These are phyloP conservation scores for Colletotrichum sp. DNA, from an alignment of 2,329 filamentous ascomycete species.

Conservation along the genomic window DNA sequence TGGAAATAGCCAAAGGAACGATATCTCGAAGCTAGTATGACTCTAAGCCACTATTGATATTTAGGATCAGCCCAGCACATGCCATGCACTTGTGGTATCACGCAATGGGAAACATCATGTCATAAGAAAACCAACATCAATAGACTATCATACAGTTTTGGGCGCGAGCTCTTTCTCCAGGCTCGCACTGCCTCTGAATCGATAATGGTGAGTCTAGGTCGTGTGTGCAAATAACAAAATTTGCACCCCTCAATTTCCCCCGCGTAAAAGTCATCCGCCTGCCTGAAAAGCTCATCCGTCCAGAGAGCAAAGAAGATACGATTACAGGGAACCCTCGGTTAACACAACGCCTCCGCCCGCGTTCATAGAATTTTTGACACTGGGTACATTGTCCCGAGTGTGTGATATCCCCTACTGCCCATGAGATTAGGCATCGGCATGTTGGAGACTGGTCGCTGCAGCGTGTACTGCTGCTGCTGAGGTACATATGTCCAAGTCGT, in stretches of 20 bases:
- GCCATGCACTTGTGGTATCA: not conserved
- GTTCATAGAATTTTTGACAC: conserved; percentile 3
- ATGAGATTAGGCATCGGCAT: not conserved
- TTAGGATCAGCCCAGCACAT: not conserved
- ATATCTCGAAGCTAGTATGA: fast-evolving
- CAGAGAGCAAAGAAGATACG: conserved; percentile 23
- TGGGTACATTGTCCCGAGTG: not conserved
- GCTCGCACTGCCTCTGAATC: conserved; percentile 11
- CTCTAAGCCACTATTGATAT: fast-evolving
- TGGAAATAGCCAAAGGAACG: not conserved
- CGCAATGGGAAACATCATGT: not conserved
- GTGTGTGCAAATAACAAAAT: conserved; percentile 10
- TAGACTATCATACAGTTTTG: conserved; percentile 18
- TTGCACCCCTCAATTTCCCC: conserved; percentile 8
- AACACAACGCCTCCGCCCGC: conserved; percentile 22
- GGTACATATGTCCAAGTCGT: conserved; percentile 4
- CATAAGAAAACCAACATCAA: conserved; percentile 10
- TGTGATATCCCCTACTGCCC: not conserved
- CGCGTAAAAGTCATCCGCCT: conserved; percentile 12
- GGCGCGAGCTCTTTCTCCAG: not conserved
- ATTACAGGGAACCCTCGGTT: conserved; percentile 22
- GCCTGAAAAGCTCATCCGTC: conserved; percentile 14
- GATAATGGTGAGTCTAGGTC: conserved; percentile 14
- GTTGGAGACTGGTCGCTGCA: not conserved
- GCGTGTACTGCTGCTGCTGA: not conserved